These are phyloP conservation scores for Tuber indicum DNA, from an alignment of 495 filamentous ascomycete genomes.

Conservation along the genomic window DNA sequence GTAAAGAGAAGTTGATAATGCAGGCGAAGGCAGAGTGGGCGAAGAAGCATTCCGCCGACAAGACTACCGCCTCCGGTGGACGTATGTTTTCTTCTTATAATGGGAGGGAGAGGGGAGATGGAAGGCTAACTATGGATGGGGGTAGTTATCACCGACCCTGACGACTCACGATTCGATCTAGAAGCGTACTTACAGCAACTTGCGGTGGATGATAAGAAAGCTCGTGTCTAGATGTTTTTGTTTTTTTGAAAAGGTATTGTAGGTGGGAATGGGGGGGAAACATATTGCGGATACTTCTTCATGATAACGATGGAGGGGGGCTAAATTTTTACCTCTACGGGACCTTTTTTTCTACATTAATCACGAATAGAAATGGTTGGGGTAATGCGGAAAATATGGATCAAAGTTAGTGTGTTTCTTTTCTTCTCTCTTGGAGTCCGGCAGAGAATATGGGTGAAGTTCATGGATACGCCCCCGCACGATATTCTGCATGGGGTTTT, in stretches of 20 bases:
- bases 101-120: not conserved
- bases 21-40: slow-evolving; percentile 85
- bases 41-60: slow-evolving; percentile 60
- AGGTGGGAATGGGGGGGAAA: not conserved
- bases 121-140: not conserved
- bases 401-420: not conserved
- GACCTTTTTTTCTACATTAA: not conserved
- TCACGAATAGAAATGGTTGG: not conserved
- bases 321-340: not conserved
- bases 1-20: slow-evolving; percentile 78
- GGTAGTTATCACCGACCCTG: slow-evolving; percentile 76
- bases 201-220: slow-evolving; percentile 49
- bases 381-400: not conserved
- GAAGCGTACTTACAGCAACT: slow-evolving; percentile 72
- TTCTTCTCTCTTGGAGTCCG: not conserved
- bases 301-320: not conserved
- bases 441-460: not conserved
- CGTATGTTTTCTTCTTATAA: slow-evolving; percentile 51
- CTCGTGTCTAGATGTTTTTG: slow-evolving; percentile 18
- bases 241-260: not conserved
- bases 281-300: not conserved
- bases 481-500: not conserved
- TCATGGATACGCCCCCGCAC: not conserved
- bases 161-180: slow-evolving; percentile 80
- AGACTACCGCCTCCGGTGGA: slow-evolving; percentile 45